Percentiles rank a stretch among this genome's conserved stretches.
Evolutionary conservation across 2,329 filamentous ascomycete genomes (phyloP).

Genomic region (Cryphonectria nitschkei): DNA sequence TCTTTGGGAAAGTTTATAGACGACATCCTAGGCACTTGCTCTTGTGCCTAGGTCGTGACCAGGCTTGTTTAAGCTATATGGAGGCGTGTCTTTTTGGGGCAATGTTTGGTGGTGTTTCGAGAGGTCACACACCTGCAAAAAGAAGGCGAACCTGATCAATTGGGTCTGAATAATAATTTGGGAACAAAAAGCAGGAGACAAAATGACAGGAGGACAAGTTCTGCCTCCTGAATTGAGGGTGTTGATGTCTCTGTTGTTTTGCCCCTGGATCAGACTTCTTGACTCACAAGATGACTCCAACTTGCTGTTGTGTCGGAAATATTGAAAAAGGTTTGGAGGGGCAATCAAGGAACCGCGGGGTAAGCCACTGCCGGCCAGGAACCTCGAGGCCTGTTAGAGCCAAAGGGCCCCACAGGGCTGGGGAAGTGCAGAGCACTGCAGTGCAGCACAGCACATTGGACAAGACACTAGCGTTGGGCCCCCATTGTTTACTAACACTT

Average conservation of each 20-base stretch:
- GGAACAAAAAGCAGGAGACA: not conserved
- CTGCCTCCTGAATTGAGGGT: not conserved
- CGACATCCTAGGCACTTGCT: slow-evolving; percentile 52
- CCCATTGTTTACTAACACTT: slow-evolving; percentile 15
- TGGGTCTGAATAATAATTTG: not conserved
- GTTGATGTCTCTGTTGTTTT: slow-evolving; percentile 5
- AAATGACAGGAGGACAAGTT: not conserved
- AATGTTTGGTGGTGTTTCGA: not conserved
- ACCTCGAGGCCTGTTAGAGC: not conserved
- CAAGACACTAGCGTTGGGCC: not conserved
- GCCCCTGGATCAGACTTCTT: slow-evolving; percentile 15
- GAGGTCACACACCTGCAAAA: not conserved
- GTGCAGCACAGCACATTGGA: not conserved
- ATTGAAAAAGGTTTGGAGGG: slow-evolving; percentile 27
- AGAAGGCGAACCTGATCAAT: slow-evolving; percentile 1
- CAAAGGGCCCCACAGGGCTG: not conserved
- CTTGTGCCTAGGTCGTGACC: slow-evolving; percentile 2
- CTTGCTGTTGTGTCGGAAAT: slow-evolving; percentile 7
- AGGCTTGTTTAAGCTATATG: slow-evolving; percentile 2
- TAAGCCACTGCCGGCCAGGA: slow-evolving; percentile 13
- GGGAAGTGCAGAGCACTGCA: not conserved
- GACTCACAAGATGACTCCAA: slow-evolving; percentile 28
- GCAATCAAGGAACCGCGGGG: slow-evolving; percentile 26
- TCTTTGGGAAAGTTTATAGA: slow-evolving; percentile 92
- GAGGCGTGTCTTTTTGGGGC: not conserved